Evolutionary conservation across 2,329 filamentous ascomycete species (phyloP), one percentile per base, ranked within the genome.

Genomic region (Hymenotorrendiella dingleyae): DNA sequence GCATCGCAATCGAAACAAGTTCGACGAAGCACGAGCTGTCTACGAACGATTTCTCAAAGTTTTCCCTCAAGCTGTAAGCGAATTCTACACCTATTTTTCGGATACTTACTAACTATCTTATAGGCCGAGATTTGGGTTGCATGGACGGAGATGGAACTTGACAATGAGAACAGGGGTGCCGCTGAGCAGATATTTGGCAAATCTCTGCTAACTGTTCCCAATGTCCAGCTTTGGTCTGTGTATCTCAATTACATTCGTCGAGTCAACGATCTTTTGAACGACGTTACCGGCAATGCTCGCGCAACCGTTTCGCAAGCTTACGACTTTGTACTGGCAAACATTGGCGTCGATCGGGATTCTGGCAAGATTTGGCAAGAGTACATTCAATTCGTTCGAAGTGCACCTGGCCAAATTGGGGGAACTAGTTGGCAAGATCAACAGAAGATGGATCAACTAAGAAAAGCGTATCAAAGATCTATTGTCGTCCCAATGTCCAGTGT

Each of bases 181-280:
- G 82, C 94, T 12, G 91, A 96, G 63, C 74, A 80, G 40, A 82
- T 98, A 17, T 95, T 98, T 63, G 80, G 79, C 50, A 78, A 80
- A 54, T 89, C 85, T 23, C 76, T 98, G 28, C 74, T 88, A 54
- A 77, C 77, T 7, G 82, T 93, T 16, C 83, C 86, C 9, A 86
- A 91, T 61, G 84, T 97, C 28, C 78, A 85, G 48, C 76, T 98
- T 16, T 98, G 90, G 88, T 88, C 85, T 6, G 78, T 89, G 23
- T 98, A 98, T 62, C 79, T 98, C 48, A 89, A 96, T 65, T 96
- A 97, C 62, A 86, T 97, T 49, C 87, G 93, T 40, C 84, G 93
- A 36, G 79, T 87, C 51, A 93, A 96, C 64, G 91, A 94, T 52
- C 70, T 97, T 46, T 88, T 74, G 32, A 81, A 84, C 57, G 93